Conservation (phyloP, 2,329 filamentous ascomycete genomes). For the Sarocladiaceae sp. region DNA sequence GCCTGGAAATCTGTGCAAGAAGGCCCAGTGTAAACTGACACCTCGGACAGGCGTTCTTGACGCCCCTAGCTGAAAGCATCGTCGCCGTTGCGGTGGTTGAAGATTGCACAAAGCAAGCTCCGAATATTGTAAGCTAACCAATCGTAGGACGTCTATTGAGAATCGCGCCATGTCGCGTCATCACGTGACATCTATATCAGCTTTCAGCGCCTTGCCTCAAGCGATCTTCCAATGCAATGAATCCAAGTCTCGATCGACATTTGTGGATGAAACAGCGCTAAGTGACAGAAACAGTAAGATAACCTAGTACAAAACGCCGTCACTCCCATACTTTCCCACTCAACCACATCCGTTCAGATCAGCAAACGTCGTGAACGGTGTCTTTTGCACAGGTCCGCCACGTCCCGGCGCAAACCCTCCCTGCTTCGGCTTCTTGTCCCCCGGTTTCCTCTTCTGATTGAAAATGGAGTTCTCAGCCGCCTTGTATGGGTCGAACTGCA, state of each 20-base stretch:
- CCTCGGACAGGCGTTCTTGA: constrained; percentile 26
- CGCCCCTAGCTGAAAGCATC: constrained; percentile 29
- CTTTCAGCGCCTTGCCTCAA: neutral
- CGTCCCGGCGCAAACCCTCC: constrained; percentile 10
- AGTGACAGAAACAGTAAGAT: neutral
- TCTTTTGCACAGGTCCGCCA: constrained; percentile 23
- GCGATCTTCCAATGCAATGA: neutral
- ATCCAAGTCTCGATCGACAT: no score
- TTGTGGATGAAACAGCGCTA: neutral
- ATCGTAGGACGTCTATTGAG: constrained; percentile 4
- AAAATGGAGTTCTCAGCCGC: constrained; percentile 54
- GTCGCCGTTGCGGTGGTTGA: constrained; percentile 15
- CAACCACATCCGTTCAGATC: constrained; percentile 3
- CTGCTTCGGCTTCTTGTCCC: constrained; percentile 19
- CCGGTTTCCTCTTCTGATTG: constrained; percentile 40
- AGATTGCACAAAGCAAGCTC: neutral
- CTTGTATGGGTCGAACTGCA: constrained; percentile 55
- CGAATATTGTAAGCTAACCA: neutral
- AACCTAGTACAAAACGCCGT: constrained; percentile 1
- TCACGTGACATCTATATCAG: constrained; percentile 22
- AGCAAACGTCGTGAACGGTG: constrained; percentile 28
- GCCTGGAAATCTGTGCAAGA: neutral
- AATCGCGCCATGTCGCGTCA: constrained; percentile 11
- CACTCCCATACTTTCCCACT: no score
- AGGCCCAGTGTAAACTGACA: constrained; percentile 14